phyloP scores from a whole-genome alignment of 1,284 basidiomycete species.

The Ganoderma leucocontextum region DNA sequence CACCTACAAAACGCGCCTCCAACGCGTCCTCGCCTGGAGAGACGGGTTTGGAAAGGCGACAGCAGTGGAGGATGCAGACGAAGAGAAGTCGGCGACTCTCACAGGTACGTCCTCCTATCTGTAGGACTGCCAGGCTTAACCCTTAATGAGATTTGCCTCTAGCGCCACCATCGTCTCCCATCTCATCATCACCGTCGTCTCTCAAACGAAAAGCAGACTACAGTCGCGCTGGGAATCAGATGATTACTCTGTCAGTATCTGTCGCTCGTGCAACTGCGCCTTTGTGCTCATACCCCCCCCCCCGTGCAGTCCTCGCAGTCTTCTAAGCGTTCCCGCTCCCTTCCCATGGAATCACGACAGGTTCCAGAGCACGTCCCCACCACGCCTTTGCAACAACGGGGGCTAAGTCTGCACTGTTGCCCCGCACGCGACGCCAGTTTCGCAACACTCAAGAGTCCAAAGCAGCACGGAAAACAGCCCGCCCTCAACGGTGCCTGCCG shows the following conservation, averaged over 20 bases:
- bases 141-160: too few relatives aligned
- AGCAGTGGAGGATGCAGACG: too few relatives aligned
- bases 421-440: slow-evolving; percentile 77
- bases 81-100: too few relatives aligned
- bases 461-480: too few relatives aligned
- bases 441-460: too few relatives aligned
- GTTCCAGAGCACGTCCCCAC: slow-evolving; percentile 21
- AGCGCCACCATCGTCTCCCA: too few relatives aligned
- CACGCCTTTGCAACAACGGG: slow-evolving; percentile 33
- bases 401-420: slow-evolving; percentile 53
- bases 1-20: slow-evolving; percentile 57
- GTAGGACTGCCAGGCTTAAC: too few relatives aligned
- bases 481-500: too few relatives aligned
- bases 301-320: slow-evolving; percentile 54
- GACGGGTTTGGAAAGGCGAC: slow-evolving; percentile 49
- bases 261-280: slow-evolving; percentile 5
- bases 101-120: too few relatives aligned
- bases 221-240: too few relatives aligned
- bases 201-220: too few relatives aligned
- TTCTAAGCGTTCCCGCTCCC: slow-evolving; percentile 48
- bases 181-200: too few relatives aligned
- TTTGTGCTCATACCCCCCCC: slow-evolving; percentile 22
- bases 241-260: slow-evolving; percentile 54
- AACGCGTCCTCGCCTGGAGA: slow-evolving; percentile 70
- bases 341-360: slow-evolving; percentile 10